phyloP scores from a whole-genome alignment of 306 rosid genomes.

The Pachyrhizus erosus region DNA sequence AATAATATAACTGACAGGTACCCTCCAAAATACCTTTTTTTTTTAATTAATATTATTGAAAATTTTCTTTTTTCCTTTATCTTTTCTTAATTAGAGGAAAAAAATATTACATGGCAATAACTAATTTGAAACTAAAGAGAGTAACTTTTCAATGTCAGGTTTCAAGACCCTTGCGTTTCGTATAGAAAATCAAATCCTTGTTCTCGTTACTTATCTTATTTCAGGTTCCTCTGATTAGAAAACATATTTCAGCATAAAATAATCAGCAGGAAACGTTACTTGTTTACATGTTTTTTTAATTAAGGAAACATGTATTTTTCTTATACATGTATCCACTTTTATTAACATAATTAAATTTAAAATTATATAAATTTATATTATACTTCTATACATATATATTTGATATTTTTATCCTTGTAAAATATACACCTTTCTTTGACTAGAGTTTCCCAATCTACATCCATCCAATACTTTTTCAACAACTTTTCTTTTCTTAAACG shows the following conservation, averaged over 20 bases:
- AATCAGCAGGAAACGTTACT: background rate
- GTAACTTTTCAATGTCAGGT: background rate
- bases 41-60: conserved; percentile 44
- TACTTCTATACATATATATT: background rate
- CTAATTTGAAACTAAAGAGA: background rate
- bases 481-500: conserved; percentile 32
- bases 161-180: background rate
- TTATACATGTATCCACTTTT: background rate
- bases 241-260: background rate
- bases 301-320: background rate
- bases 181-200: background rate
- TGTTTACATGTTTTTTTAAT: background rate
- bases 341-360: background rate
- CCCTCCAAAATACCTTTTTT: conserved; percentile 65
- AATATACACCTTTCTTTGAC: background rate
- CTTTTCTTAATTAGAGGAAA: background rate
- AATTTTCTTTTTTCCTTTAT: conserved; percentile 28
- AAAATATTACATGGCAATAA: background rate
- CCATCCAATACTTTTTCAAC: conserved; percentile 31
- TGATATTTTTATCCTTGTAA: background rate
- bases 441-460: background rate
- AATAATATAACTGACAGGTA: conserved; percentile 33
- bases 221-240: background rate
- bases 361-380: background rate
- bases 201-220: background rate